Evolutionary conservation across 2,329 filamentous ascomycete species (phyloP).

Genomic region (Salinomyces thailandicus): DNA sequence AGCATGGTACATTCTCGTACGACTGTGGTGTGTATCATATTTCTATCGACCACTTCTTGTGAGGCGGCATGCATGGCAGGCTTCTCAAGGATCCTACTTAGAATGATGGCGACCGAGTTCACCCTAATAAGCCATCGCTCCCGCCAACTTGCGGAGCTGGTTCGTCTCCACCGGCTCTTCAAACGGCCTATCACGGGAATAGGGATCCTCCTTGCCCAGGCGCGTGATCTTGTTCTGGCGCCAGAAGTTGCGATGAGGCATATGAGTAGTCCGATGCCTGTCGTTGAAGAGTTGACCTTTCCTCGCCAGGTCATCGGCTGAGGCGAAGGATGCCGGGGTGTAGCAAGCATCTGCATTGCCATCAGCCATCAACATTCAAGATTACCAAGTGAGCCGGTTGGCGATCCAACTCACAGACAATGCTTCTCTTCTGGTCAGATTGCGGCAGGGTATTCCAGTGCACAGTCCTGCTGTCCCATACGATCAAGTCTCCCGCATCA

Average conservation of each 20-base stretch:
- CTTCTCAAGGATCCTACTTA: no score
- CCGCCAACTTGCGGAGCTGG: slow-evolving; percentile 9
- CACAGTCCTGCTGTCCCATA: slow-evolving; percentile 31
- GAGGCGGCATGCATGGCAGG: no score
- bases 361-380: neutral
- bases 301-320: slow-evolving; percentile 8
- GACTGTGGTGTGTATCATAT: no score
- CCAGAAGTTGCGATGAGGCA: slow-evolving; percentile 12
- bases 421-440: slow-evolving; percentile 9
- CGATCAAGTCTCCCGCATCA: slow-evolving; percentile 17
- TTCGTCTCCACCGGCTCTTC: slow-evolving; percentile 11
- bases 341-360: slow-evolving; percentile 8
- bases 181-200: slow-evolving; percentile 8
- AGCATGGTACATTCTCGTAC: no score
- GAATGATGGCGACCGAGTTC: no score
- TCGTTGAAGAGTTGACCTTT: slow-evolving; percentile 13
- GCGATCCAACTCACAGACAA: slow-evolving; percentile 12
- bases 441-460: slow-evolving; percentile 29
- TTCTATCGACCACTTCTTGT: no score
- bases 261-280: slow-evolving; percentile 16
- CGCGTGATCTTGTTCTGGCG: slow-evolving; percentile 5
- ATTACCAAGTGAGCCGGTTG: neutral
- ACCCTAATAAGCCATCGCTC: slow-evolving; percentile 2
- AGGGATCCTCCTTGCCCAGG: slow-evolving; percentile 7
- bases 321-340: slow-evolving; percentile 7